Evolutionary conservation across 495 filamentous ascomycete species (phyloP), one percentile per base, ranked within the genome.

Genomic region (Hypoxylon fuscum): DNA sequence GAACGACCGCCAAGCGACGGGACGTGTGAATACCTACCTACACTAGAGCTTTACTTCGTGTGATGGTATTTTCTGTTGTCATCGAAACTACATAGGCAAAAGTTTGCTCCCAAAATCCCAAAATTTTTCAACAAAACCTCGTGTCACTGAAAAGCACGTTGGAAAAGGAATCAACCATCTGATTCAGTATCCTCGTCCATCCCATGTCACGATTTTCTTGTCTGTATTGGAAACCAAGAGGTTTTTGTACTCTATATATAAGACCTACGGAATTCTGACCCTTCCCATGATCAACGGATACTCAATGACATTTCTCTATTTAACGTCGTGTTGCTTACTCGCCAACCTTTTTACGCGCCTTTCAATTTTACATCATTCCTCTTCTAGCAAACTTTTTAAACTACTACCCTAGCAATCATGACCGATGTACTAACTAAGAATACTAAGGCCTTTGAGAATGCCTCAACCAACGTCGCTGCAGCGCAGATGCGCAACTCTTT

Each of bases 401-500:
- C 50, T 32, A 10, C 45, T 12, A 32, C 8, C n/a, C 18, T 37
- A 31, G 34, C 15, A 48, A 23, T 34, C 14, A 56, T 66, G 55
- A 2, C 48, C 21, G 0, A 6, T 8, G 38, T 23, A 21, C 57
- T 68, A 68, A 67, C 31, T 45, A 29, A 45, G 14, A 9, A 3
- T 1, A 12, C 22, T 0, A 77, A 98, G 95, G 94, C 95, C 41
- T 99, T 99, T 76, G 95, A 99, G 76, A 97, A 98, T 85, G 95
- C 96, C 46, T 97, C 95, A 40, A 99, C 95, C 62, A 96, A 90
- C 62, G 94, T 99, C 51, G 96, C 95, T 48, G 95, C 95, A 17
- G 93, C 91, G 44, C 95, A 99, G 82, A 99, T 99, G 95, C 91
- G 95, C 72, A 99, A 99, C 83, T 87, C 91, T 49, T 82, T 99